Evolutionary conservation across 1,284 basidiomycete species (phyloP).

Genomic region (Anthracocystis setariae): DNA sequence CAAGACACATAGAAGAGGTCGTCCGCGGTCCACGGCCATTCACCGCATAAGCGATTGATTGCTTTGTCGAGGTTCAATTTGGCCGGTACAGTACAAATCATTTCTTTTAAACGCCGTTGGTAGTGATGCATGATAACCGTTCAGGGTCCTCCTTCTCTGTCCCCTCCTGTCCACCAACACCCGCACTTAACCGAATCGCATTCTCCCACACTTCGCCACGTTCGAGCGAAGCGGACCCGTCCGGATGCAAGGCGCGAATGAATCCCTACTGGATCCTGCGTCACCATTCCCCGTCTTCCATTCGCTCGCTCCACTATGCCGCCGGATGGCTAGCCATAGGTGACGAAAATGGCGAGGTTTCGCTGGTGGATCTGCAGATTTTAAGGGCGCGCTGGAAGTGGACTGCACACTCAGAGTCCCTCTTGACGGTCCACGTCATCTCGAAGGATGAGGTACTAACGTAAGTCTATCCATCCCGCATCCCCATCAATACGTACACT

Average conservation of each 20-base stretch:
- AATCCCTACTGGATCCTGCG: slow-evolving; percentile 79
- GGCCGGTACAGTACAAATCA: not conserved
- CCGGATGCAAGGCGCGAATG: slow-evolving; percentile 14
- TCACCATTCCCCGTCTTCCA: slow-evolving; percentile 73
- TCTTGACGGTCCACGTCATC: slow-evolving; percentile 81
- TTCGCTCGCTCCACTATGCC: slow-evolving; percentile 75
- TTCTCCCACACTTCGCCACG: not conserved
- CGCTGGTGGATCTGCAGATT: slow-evolving; percentile 77
- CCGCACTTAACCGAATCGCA: not conserved
- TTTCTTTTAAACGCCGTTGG: not conserved
- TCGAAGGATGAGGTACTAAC: slow-evolving; percentile 75
- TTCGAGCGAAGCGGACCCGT: not conserved
- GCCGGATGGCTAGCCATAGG: slow-evolving; percentile 83
- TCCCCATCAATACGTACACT: not conserved
- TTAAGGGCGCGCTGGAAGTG: slow-evolving; percentile 78
- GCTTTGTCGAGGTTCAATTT: not conserved
- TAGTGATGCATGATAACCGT: not conserved
- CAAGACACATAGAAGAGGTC: not conserved
- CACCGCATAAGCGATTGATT: not conserved
- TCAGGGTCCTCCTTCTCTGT: slow-evolving; percentile 11
- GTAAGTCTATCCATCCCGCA: no score
- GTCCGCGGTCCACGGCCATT: slow-evolving; percentile 1
- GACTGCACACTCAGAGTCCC: slow-evolving; percentile 79
- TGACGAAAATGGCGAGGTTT: slow-evolving; percentile 78
- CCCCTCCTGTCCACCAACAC: no score